Evolutionary conservation across 805 yeast genomes (phyloP).

Genomic region (Jamesozyma jinghongensis): DNA sequence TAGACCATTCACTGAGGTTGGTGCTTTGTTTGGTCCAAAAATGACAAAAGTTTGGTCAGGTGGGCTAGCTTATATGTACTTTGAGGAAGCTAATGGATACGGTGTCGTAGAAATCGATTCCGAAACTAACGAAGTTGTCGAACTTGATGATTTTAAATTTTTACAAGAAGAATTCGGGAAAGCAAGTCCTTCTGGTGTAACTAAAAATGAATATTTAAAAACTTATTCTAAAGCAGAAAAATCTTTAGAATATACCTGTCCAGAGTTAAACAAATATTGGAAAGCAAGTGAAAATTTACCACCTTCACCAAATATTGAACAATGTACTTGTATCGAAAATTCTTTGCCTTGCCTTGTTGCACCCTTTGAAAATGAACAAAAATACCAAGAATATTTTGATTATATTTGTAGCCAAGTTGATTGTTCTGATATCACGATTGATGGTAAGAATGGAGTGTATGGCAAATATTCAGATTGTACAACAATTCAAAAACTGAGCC

Average conservation of each 20-base stretch:
- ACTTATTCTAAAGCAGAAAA: constrained; percentile 24
- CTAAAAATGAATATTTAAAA: constrained; percentile 3
- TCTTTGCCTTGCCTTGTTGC: constrained; percentile 49
- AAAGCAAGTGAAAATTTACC: constrained; percentile 53
- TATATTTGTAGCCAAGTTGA: constrained; percentile 47
- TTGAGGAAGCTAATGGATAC: constrained; percentile 63
- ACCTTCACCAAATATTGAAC: constrained; percentile 53
- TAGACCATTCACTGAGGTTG: constrained; percentile 64
- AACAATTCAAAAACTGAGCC: constrained; percentile 52
- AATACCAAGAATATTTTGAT: constrained; percentile 50
- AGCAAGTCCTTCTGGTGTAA: constrained; percentile 40
- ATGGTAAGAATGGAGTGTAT: constrained; percentile 51
- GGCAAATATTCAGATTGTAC: constrained; percentile 65
- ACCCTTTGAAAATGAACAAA: constrained; percentile 36
- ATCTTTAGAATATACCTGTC: constrained; percentile 35
- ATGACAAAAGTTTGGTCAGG: constrained; percentile 83
- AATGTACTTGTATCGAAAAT: constrained; percentile 53
- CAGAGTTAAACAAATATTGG: constrained; percentile 36
- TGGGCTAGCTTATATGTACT: constrained; percentile 77
- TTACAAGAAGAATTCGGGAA: constrained; percentile 43
- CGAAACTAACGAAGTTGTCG: constrained; percentile 36
- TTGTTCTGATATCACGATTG: constrained; percentile 50
- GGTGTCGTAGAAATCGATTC: constrained; percentile 53
- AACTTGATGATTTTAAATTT: constrained; percentile 51
- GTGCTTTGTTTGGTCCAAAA: constrained; percentile 49